Percentiles rank a stretch among this genome's conserved stretches.
These are phyloP conservation scores for Copromyces sp. DNA, from an alignment of 495 filamentous ascomycete genomes.

Conservation along the genomic window DNA sequence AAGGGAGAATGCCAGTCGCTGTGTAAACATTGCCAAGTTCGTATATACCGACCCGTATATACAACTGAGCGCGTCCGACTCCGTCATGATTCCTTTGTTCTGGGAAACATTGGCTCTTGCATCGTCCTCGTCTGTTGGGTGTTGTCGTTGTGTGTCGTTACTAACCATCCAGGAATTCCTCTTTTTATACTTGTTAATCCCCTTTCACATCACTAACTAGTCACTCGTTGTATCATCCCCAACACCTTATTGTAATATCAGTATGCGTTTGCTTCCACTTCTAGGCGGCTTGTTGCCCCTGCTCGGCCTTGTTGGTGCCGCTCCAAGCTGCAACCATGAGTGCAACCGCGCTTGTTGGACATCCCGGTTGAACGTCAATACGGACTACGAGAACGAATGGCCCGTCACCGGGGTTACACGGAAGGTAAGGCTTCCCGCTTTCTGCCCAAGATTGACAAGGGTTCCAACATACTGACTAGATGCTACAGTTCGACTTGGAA, in stretches of 20 bases:
- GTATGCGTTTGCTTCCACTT: neutral
- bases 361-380: neutral
- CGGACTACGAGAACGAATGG: constrained; percentile 3
- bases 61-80: neutral
- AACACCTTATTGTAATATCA: neutral
- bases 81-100: neutral
- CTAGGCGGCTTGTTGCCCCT: neutral
- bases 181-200: neutral
- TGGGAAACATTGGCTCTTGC: neutral
- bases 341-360: constrained; percentile 3
- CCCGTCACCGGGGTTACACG: neutral
- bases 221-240: neutral
- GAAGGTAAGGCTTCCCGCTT: neutral
- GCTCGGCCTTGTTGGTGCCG: neutral
- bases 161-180: neutral
- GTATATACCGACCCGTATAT: neutral
- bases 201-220: neutral
- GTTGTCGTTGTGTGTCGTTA: neutral
- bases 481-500: constrained; percentile 13
- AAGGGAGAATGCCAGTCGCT: neutral
- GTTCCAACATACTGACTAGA: neutral
- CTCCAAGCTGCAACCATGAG: constrained; percentile 21
- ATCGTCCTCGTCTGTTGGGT: neutral
- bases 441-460: too few relatives aligned
- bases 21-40: neutral